Evolutionary conservation across 2,329 filamentous ascomycete species (phyloP), one percentile per base, ranked within the genome.

Genomic region (Aspergillus phoenicis): DNA sequence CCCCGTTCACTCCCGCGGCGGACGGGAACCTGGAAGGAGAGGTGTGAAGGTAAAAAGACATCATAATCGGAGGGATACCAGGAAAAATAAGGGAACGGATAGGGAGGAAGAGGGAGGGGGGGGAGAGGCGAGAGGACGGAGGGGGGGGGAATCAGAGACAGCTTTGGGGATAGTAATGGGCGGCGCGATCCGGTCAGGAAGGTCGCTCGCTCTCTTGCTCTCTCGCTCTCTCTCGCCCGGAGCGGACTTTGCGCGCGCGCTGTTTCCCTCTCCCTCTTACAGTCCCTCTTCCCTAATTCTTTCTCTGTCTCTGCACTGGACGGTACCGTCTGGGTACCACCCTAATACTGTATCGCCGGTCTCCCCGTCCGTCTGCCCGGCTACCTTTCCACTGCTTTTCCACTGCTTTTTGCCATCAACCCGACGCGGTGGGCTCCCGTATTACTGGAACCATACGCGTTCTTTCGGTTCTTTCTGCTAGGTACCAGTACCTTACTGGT

Each of bases 1-100:
- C 70, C 72, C 73, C 74, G 71, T 78, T 80, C 75, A 81, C 75
- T 76, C 77, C 78, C 78, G 76, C 71, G 68, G 69, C 66, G 72
- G 75, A 78, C 75, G 77, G 77, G 76, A 73, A 72, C 71, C 69
- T 71, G 62, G 66, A 71, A 64, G 67, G 68, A 68, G 69, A 68
- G 53, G 61, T 66, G 67, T 65, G 64, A 66, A 66, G 73, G 63
- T 55, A 68, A 71, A 68, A 60, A 73, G 73, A 73, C 77, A 79
- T 79, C 68, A 64, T 77, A 68, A 67, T 68, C 55, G 62, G 63
- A 62, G 61, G 64, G 53, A 66, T 57, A 67, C 57, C 55, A 66
- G 58, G 65, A 64, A 67, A 36, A 68, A 66, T 63, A 70, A 59
- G 52, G 62, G 61, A 52, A 66, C 45, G 59, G 62, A 61, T 51